Evolutionary conservation across 306 rosid species (phyloP), one percentile per base, ranked within the genome.

Genomic region (Vigna radiata): DNA sequence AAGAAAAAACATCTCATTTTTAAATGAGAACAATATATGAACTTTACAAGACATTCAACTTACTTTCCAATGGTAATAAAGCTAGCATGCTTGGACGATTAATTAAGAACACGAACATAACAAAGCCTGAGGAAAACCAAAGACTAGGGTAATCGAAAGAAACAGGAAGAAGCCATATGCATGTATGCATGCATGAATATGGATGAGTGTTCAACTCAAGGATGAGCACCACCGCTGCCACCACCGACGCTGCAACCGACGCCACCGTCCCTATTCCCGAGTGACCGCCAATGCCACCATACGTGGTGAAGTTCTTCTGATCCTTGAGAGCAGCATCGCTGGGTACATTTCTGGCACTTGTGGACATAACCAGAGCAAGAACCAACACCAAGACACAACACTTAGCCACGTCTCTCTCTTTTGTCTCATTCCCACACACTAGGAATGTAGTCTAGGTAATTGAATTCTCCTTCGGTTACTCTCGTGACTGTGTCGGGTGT

Each of bases 271-370:
- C 98, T 0, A 91, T 1, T 21, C 98, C 97, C 0, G 94, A 85
- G 80, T n/a, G 81, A 14, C 91, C 96, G 7, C 96, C 97, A 18
- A 82, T 3, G 0, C 96, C 97, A 4, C 96, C 95, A 10, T 44
- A 87, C 8, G 81, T 12, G 14, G 81, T 0, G 73, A 94, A 49
- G 88, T 94, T 94, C 88, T 91, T 94, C 68, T 91, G 93, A 88
- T 94, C 97, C 4, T 80, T 82, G 60, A 94, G 66, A 9, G 91
- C 97, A 8, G 87, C 89, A n/a, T 78, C 92, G 37, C 2, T 12
- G n/a, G 64, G 64, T 5, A 39, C 81, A 13, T 77, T 82, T 81
- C 98, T 91, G 3, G 86, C 88, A 67, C 67, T 78, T 7, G 87
- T 25, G 25, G 79, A 82, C 65, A 86, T 78, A 16, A 71, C 88